Base-by-base conservation (phyloP, 2,329 filamentous ascomycete genomes). In the Chaetomiaceae sp. region DNA sequence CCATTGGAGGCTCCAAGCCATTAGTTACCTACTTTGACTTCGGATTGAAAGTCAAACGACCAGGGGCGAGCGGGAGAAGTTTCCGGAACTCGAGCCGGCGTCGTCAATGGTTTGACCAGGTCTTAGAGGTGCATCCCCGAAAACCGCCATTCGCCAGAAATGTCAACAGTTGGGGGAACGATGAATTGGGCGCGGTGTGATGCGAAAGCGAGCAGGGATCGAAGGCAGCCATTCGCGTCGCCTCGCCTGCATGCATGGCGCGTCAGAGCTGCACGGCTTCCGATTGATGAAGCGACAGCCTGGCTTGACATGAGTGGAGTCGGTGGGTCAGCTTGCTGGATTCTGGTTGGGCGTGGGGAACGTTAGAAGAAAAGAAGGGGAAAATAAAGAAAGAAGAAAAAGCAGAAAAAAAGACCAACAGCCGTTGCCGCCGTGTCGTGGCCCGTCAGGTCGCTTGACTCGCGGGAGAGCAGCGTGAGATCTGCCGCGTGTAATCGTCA, bases 61-160 rank as follows among this genome's bases (percentile, higher is more conserved):
- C n/a, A n/a, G n/a, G n/a, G n/a, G n/a, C n/a, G 50, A 36, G 57
- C 50, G 50, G 56, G 54, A 59, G 55, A 58, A 57, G 51, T 27
- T 59, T 60, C 58, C 58, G 58, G 58, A 59, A 59, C 47, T 48
- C 47, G 50, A 54, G 25, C 23, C 25, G 3, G 45, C 33, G 20
- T 43, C 25, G 14, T 33, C 25, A 40, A 23, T 8, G n/a, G n/a
- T n/a, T n/a, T n/a, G n/a, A n/a, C 33, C 6, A 23, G 3, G 9
- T n/a, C 11, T n/a, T 23, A 20, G 20, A 45, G 11, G 17, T 31
- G 8, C 36, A n/a, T 29, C 17, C 29, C 23, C 29, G 43, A 14
- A 36, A 38, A 27, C 17, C 14, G 33, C 34, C 29, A 31, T 40
- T 47, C 29, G 23, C 22, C 19, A 48, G 33, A 39, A 47, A 46